Percentiles rank a stretch among this genome's conserved stretches.
Conservation (phyloP, 2,329 filamentous ascomycete species). For the Boeremia lycopersici region DNA sequence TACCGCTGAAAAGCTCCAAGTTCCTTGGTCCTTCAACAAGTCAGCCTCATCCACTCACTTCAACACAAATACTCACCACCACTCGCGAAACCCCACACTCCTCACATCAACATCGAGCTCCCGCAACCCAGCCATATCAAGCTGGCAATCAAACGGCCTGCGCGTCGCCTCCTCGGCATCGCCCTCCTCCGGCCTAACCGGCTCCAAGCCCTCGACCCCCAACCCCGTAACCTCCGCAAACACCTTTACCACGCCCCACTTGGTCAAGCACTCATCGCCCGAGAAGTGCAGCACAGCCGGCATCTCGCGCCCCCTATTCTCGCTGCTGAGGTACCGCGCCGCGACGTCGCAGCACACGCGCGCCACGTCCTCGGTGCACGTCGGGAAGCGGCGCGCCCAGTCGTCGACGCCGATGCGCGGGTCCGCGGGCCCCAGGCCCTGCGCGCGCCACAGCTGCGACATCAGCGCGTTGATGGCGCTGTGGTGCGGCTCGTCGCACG, state of each 20-base stretch:
- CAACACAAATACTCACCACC: slow-evolving; percentile 65
- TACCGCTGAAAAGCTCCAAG: slow-evolving; percentile 35
- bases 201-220: slow-evolving; percentile 69
- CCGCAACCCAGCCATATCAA: slow-evolving; percentile 76
- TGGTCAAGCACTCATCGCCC: slow-evolving; percentile 83
- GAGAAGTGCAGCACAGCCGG: slow-evolving; percentile 77
- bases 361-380: slow-evolving; percentile 85
- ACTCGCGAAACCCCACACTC: slow-evolving; percentile 76
- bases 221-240: slow-evolving; percentile 82
- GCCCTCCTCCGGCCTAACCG: slow-evolving; percentile 59
- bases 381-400: slow-evolving; percentile 83
- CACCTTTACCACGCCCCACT: slow-evolving; percentile 83
- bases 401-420: slow-evolving; percentile 75
- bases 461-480: slow-evolving; percentile 84
- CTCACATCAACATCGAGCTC: slow-evolving; percentile 76
- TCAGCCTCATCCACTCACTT: slow-evolving; percentile 10
- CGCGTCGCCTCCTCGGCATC: slow-evolving; percentile 74
- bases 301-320: slow-evolving; percentile 54
- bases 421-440: slow-evolving; percentile 57
- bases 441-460: slow-evolving; percentile 75
- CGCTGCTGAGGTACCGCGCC: slow-evolving; percentile 61
- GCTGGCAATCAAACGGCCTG: slow-evolving; percentile 85
- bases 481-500: slow-evolving; percentile 69
- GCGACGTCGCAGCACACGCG: slow-evolving; percentile 78
- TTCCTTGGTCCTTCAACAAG: slow-evolving; percentile 38